These are phyloP conservation scores for Silene conica DNA, from an alignment of 148 eudicot genomes.

Conservation along the genomic window DNA sequence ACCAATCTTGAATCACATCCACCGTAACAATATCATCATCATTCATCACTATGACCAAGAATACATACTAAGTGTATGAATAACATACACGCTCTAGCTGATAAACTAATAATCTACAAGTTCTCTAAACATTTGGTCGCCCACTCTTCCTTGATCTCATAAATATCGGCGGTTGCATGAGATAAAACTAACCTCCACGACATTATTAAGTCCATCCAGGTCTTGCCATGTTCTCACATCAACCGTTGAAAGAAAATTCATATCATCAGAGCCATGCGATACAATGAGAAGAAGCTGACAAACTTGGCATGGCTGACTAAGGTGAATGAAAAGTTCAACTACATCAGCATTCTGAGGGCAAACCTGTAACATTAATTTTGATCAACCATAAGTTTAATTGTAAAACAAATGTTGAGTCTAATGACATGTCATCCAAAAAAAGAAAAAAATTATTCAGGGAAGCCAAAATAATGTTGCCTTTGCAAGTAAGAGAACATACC, in stretches of 20 bases:
- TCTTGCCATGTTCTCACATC: conserved; percentile 90
- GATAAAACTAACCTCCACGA: conserved; percentile 66
- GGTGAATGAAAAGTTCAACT: conserved; percentile 86
- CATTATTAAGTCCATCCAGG: conserved; percentile 89
- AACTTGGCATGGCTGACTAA: conserved; percentile 97
- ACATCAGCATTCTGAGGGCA: conserved; percentile 91
- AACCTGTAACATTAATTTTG: conserved; percentile 46
- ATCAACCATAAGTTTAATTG: conserved; percentile 11
- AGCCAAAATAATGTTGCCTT: conserved; percentile 11
- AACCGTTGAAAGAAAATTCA: conserved; percentile 84
- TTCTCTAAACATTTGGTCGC: too few species aligned
- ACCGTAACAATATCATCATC: too few species aligned
- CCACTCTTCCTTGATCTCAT: too few species aligned
- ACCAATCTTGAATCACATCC: too few species aligned
- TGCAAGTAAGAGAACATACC: conserved; percentile 45
- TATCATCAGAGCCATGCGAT: conserved; percentile 95
- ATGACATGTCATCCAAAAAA: background rate
- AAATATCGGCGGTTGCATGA: too few species aligned
- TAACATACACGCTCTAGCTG: too few species aligned
- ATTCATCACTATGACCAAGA: too few species aligned
- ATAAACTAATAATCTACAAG: too few species aligned
- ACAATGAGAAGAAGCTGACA: conserved; percentile 94
- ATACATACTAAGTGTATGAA: too few species aligned
- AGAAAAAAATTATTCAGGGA: background rate
- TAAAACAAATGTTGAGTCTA: background rate